Evolutionary conservation across 192 early-diverging fungal genomes (phyloP), one percentile per base, ranked within the genome.

Genomic region (Linnemannia hyalina): DNA sequence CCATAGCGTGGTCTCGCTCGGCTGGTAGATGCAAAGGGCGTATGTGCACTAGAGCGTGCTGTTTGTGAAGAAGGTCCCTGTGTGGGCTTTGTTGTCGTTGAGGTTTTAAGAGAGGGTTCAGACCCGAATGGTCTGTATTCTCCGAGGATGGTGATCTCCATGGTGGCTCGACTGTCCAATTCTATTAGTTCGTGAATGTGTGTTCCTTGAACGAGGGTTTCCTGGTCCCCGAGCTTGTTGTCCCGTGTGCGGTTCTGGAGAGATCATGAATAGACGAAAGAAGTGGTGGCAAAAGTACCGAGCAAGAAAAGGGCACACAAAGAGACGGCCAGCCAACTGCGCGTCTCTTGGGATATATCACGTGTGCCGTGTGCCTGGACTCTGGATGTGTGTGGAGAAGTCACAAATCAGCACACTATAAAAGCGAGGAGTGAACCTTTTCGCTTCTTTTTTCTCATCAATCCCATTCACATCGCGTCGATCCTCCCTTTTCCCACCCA

Each of bases 101-200:
- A n/a, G 1, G 23, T 23, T 23, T 6, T n/a, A 10, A 26, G 32
- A 9, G 29, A 35, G 13, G 29, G 2, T 11, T 65, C 70, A 22
- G 77, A 35, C 18, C 63, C 60, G 41, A 78, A 74, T 16, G 71
- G 76, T 20, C 2, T 60, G 26, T 83, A 72, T 35, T 77, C 46
- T 32, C 82, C 82, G 0, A 83, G 73, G 18, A 83, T 47, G 10
- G 82, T 74, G 63, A 83, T 83, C 40, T 83, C 82, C 82, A 83
- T 83, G 38, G 4, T 36, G 52, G 6, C 9, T 65, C 15, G 26
- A 65, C 60, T 29, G n/a, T 65, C 10, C 35, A 23, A 40, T 5
- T 26, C 26, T 26, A n/a, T 26, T 26, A 10, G 55, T 32, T 65
- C 60, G 11, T 13, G 60, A 65, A 65, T 35, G 60, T 65, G 29